These are phyloP conservation scores for Alisma plantagoaquatica DNA, from an alignment of 106 monocot species.

Conservation along the genomic window DNA sequence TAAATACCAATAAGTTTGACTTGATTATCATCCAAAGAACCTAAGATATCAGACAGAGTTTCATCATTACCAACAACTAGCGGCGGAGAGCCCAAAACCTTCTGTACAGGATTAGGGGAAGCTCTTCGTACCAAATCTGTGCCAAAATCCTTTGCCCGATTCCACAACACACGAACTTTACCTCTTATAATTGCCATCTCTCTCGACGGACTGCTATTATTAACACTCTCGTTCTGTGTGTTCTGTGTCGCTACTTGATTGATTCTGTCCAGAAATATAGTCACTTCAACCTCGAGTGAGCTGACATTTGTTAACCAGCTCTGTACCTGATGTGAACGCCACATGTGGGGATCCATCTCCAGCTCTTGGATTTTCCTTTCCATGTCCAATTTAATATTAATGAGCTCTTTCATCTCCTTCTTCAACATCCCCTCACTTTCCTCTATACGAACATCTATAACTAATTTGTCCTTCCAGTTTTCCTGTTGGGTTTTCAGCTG, in stretches of 20 bases:
- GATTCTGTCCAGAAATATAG: neutral
- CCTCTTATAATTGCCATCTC: neutral
- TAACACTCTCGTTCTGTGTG: too few species aligned
- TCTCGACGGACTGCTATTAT: too few species aligned
- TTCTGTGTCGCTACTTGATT: neutral
- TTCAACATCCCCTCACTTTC: neutral
- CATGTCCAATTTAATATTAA: neutral
- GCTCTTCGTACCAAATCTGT: neutral
- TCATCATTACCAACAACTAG: neutral
- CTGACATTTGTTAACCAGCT: neutral
- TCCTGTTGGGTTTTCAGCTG: neutral
- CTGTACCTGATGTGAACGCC: neutral
- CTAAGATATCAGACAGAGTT: neutral
- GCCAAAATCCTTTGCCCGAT: neutral
- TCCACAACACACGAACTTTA: neutral
- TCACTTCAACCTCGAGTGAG: neutral
- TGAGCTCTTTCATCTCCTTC: neutral
- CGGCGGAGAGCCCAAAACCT: neutral
- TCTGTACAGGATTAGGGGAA: neutral
- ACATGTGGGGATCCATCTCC: neutral
- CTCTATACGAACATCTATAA: neutral
- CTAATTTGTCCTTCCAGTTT: neutral
- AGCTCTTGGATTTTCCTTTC: neutral
- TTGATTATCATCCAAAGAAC: neutral
- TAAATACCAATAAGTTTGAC: conserved; percentile 1